phyloP scores from a whole-genome alignment of 495 filamentous ascomycete genomes.

The Glonium stellatum region DNA sequence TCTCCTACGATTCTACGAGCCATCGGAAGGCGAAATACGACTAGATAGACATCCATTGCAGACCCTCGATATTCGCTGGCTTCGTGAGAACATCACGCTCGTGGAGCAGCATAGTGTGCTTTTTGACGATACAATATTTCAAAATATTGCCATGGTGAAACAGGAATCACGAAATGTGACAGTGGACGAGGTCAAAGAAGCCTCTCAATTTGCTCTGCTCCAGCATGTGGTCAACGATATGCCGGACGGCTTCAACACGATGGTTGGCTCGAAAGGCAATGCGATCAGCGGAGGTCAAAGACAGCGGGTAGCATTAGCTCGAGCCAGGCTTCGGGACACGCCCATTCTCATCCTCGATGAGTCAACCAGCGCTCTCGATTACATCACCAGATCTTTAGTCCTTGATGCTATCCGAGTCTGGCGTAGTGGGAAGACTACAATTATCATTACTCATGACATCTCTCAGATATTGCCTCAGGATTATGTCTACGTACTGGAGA shows the following conservation, averaged over 20 bases:
- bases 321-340: constrained; percentile 38
- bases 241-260: constrained; percentile 66
- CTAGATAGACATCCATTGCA: constrained; percentile 62
- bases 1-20: constrained; percentile 67
- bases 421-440: constrained; percentile 39
- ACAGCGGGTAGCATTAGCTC: constrained; percentile 40
- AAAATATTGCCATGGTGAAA: constrained; percentile 74
- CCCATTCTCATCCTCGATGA: constrained; percentile 42
- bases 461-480: constrained; percentile 68
- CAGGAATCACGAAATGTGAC: constrained; percentile 44
- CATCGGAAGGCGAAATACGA: constrained; percentile 56
- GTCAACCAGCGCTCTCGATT: constrained; percentile 41
- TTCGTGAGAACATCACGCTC: constrained; percentile 71
- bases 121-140: constrained; percentile 75
- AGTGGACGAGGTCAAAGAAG: constrained; percentile 49
- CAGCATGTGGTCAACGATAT: constrained; percentile 63
- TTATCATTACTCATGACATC: constrained; percentile 70
- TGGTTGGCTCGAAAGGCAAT: constrained; percentile 61
- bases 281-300: constrained; percentile 76
- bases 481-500: constrained; percentile 74
- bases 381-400: constrained; percentile 35
- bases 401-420: constrained; percentile 38
- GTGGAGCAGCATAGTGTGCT: constrained; percentile 77
- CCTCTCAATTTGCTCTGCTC: constrained; percentile 61
- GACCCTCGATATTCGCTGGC: constrained; percentile 60